Evolutionary conservation across 192 early-diverging fungal genomes (phyloP).

Genomic region (Allomyces arbusculus): DNA sequence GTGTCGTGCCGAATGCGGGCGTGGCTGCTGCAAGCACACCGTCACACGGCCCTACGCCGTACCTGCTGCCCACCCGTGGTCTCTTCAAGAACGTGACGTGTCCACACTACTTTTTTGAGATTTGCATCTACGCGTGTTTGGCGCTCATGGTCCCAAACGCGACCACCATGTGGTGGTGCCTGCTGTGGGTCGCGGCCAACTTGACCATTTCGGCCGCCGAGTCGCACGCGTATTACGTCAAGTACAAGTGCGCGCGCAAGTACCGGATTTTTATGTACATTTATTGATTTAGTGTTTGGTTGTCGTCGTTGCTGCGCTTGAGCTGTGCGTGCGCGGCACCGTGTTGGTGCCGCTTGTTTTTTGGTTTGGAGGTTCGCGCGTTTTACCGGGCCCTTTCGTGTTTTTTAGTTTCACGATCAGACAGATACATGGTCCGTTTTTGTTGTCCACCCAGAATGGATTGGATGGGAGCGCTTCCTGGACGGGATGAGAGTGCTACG

Average conservation of each 20-base stretch:
- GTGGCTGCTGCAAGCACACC: too few relatives aligned
- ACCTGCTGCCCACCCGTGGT: conserved; percentile 8
- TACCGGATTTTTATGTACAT: neutral
- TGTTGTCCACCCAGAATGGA: too few relatives aligned
- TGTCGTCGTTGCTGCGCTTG: too few relatives aligned
- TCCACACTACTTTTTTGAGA: conserved; percentile 19
- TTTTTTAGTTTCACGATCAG: too few relatives aligned
- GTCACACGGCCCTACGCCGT: neutral
- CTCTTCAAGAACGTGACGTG: conserved; percentile 14
- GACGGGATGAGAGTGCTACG: too few relatives aligned
- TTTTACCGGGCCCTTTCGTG: too few relatives aligned
- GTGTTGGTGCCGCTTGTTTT: too few relatives aligned
- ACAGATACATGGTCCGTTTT: too few relatives aligned
- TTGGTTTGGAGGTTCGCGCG: too few relatives aligned
- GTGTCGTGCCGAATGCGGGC: too few relatives aligned
- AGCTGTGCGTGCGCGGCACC: too few relatives aligned
- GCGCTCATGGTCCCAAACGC: neutral
- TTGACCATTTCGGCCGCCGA: neutral
- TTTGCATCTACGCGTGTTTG: conserved; percentile 10
- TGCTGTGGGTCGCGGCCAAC: neutral
- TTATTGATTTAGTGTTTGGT: neutral
- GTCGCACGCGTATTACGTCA: neutral
- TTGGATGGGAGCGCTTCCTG: too few relatives aligned
- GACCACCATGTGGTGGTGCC: neutral
- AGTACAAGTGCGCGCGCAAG: neutral